phyloP scores from a whole-genome alignment of 2,329 filamentous ascomycete genomes.

The Colletotrichum sp. region DNA sequence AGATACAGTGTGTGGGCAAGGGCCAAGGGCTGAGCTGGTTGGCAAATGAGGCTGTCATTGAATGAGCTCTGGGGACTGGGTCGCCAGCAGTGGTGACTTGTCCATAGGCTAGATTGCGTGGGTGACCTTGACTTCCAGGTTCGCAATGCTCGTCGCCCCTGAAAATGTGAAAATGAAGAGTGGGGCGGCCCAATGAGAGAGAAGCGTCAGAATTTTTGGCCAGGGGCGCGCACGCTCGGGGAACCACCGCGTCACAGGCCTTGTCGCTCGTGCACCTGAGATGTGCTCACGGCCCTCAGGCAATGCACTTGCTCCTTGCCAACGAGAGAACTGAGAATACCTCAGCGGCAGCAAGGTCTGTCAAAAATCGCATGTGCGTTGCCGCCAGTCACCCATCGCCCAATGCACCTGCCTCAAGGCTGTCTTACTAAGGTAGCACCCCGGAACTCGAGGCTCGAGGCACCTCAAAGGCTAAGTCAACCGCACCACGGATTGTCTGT shows the following conservation, averaged over 20 bases:
- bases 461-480: not conserved
- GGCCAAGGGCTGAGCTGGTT: not conserved
- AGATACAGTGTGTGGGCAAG: not conserved
- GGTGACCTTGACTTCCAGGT: not conserved
- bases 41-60: not conserved
- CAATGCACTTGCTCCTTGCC: not conserved
- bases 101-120: not conserved
- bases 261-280: not conserved
- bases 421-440: not conserved
- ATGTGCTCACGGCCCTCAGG: not conserved
- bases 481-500: not conserved
- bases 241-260: not conserved
- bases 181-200: not conserved
- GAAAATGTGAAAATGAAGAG: not conserved
- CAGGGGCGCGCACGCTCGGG: conserved; percentile 4
- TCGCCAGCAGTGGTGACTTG: not conserved
- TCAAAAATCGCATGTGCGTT: not conserved
- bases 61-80: not conserved
- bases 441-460: not conserved
- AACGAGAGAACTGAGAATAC: not conserved
- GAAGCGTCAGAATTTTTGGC: not conserved
- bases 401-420: not conserved
- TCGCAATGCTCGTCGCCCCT: not conserved
- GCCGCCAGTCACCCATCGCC: not conserved
- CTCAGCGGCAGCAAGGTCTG: not conserved